Evolutionary conservation across 2,329 filamentous ascomycete species (phyloP), one percentile per base, ranked within the genome.

Genomic region (Fusarium continuum): DNA sequence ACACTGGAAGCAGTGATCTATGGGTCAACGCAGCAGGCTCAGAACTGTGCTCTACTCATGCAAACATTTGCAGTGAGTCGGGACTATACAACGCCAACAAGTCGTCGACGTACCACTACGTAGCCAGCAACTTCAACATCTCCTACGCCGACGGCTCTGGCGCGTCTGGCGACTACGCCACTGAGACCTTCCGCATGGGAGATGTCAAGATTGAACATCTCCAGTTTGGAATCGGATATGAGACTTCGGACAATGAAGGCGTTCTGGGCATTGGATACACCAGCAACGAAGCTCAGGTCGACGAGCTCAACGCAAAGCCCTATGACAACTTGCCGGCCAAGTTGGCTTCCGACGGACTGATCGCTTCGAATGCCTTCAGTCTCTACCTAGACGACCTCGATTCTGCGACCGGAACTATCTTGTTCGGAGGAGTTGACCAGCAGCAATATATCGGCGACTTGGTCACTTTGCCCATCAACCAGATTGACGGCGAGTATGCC

Each of bases 181-280:
- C 85, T 5, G 93, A 97, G 72, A 89, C 83, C 0, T 78, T 96
- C 54, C 78, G 76, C 5, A 79, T 93, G 48, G 87, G 84, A 11
- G 79, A 78, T 19, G 74, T 81, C 25, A 82, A 75, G 2, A 67
- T 93, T 26, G 63, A 79, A 4, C 75, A 79, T 52, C 78, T 92
- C 51, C 89, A 93, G 70, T 91, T 93, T 68, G 91, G 90, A 58
- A 81, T 93, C 60, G 91, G 90, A 35, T 92, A 93, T 72, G 72
- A 71, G 8, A 87, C 79, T 8, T 84, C 85, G 7, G 60, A 76
- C 48, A 60, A 61, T 11, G 85, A 96, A 74, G 91, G 91, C 32
- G 92, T 98, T 35, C 76, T 97, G 17, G 93, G 93, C 16, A 90
- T 98, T 60, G 93, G 93, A 7, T 97, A 97, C 74, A 74, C 83